Percentiles rank a stretch among this genome's conserved stretches.
phyloP scores from a whole-genome alignment of 768 basidiomycete genomes.

The Atractiella rhizophila region DNA sequence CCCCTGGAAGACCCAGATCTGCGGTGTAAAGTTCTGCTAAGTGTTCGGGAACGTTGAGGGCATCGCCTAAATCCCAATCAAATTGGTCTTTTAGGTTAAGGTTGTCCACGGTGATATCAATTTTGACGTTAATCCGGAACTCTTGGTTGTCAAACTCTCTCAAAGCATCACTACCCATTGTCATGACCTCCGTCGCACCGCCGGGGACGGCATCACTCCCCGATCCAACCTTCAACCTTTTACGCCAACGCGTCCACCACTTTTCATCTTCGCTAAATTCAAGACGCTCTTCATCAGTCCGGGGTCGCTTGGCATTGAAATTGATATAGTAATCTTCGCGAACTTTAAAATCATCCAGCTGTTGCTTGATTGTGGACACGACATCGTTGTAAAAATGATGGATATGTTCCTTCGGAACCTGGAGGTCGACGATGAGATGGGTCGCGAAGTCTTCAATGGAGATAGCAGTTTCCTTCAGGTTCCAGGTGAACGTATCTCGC shows the following conservation, averaged over 20 bases:
- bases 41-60: slow-evolving; percentile 57
- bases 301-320: slow-evolving; percentile 25
- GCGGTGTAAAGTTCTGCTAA: slow-evolving; percentile 67
- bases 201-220: not conserved
- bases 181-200: not conserved
- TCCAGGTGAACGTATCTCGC: slow-evolving; percentile 94
- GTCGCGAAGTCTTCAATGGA: slow-evolving; percentile 77
- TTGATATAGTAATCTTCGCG: slow-evolving; percentile 25
- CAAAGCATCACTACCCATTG: not conserved
- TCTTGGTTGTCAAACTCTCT: slow-evolving; percentile 37
- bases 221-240: slow-evolving; percentile 28
- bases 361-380: slow-evolving; percentile 39
- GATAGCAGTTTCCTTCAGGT: slow-evolving; percentile 66
- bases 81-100: slow-evolving; percentile 89
- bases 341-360: slow-evolving; percentile 27
- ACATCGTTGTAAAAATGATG: slow-evolving; percentile 54
- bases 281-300: not conserved
- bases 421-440: slow-evolving; percentile 72
- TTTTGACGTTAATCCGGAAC: slow-evolving; percentile 75
- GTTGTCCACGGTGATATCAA: slow-evolving; percentile 81
- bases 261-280: not conserved
- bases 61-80: slow-evolving; percentile 83
- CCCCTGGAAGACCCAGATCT: slow-evolving; percentile 69
- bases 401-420: slow-evolving; percentile 44
- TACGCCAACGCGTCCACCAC: slow-evolving; percentile 26